These are phyloP conservation scores for Naganishia albida DNA, from an alignment of 1,284 basidiomycete species.

Conservation along the genomic window DNA sequence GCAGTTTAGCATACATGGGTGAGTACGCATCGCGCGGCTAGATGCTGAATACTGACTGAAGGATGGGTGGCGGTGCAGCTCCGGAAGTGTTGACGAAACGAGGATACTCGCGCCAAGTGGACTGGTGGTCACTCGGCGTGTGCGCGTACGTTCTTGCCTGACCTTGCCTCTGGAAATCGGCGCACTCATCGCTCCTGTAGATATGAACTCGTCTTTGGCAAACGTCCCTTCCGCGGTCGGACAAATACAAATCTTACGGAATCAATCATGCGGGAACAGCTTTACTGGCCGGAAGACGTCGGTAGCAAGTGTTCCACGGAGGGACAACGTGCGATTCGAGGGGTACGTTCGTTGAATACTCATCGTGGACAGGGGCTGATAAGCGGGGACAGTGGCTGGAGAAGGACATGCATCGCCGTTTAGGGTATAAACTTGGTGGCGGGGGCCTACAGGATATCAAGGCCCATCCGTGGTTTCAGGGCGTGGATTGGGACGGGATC, in stretches of 20 bases:
- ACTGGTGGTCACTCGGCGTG: conserved; percentile 96
- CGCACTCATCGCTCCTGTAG: conserved; percentile 31
- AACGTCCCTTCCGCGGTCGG: conserved; percentile 86
- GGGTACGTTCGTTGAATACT: conserved; percentile 39
- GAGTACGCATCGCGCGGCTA: conserved; percentile 31
- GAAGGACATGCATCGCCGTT: conserved; percentile 74
- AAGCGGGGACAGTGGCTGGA: conserved; percentile 68
- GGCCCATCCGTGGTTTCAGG: conserved; percentile 80
- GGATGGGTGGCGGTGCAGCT: conserved; percentile 55
- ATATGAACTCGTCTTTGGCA: conserved; percentile 87
- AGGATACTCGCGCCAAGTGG: conserved; percentile 81
- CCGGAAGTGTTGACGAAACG: conserved; percentile 77
- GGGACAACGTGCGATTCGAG: conserved; percentile 51
- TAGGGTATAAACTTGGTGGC: conserved; percentile 76
- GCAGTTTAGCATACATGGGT: conserved; percentile 97
- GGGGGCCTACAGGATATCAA: conserved; percentile 78
- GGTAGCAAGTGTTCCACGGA: conserved; percentile 47
- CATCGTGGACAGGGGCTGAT: not conserved
- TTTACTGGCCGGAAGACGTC: conserved; percentile 54
- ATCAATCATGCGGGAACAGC: conserved; percentile 67
- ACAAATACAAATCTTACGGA: conserved; percentile 87
- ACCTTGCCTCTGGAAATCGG: not conserved
- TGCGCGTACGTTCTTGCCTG: conserved; percentile 59
- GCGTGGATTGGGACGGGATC: conserved; percentile 82
- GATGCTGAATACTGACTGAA: not conserved